Evolutionary conservation across 2,329 filamentous ascomycete species (phyloP).

Genomic region (Graphilbum fragrans): DNA sequence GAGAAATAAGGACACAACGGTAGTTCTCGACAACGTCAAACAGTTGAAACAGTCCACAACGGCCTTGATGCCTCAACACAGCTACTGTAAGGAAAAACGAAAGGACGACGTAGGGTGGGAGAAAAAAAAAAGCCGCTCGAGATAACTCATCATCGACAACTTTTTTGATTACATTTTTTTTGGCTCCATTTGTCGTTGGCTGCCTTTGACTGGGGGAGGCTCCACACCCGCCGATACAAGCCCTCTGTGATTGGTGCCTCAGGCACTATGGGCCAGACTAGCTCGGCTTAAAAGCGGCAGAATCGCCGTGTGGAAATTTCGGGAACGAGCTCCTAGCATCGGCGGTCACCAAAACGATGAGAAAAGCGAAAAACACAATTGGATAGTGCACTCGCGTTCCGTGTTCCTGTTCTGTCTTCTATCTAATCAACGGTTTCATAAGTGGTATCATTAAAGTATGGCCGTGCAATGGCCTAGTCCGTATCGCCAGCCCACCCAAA

Average conservation of each 20-base stretch:
- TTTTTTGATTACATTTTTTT: conserved; percentile 1
- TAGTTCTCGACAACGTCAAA: no score
- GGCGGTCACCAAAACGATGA: no score
- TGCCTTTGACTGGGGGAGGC: background rate
- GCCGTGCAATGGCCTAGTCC: no score
- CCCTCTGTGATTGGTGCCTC: background rate
- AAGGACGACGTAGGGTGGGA: no score
- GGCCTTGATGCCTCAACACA: no score
- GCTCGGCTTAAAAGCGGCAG: background rate
- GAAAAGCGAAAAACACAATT: no score
- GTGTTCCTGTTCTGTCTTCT: no score
- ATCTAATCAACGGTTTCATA: no score
- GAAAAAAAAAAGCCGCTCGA: background rate
- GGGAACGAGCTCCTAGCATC: background rate
- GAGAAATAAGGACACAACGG: background rate
- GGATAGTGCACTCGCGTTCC: no score
- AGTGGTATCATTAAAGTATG: no score
- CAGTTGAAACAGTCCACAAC: no score
- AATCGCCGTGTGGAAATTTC: background rate
- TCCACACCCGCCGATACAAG: background rate
- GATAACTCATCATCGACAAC: background rate
- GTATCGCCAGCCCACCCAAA: no score
- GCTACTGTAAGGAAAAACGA: background rate
- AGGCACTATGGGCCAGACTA: background rate
- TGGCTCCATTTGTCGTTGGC: background rate